A percentile compares a stretch with the other conserved stretches of the same genome.
Evolutionary conservation across 805 yeast genomes (phyloP).

Genomic region (Cyberlindnera maritima): DNA sequence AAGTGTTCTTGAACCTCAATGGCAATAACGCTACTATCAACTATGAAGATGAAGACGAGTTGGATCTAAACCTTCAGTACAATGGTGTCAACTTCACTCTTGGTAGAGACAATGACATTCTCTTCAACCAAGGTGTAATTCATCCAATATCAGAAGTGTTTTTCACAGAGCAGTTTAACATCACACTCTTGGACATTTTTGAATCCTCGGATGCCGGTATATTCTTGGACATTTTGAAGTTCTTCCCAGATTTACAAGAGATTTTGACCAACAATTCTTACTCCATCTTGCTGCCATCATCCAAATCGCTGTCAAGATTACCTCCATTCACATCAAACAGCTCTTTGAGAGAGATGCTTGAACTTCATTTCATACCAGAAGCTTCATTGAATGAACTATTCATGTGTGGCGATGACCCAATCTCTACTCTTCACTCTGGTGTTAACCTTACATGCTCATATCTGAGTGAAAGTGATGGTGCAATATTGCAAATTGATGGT

Average conservation of each 20-base stretch:
- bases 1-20: slow-evolving; percentile 31
- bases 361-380: slow-evolving; percentile 67
- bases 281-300: slow-evolving; percentile 74
- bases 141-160: slow-evolving; percentile 61
- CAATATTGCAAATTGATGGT: slow-evolving; percentile 39
- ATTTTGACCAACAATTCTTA: slow-evolving; percentile 38
- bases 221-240: slow-evolving; percentile 45
- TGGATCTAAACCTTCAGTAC: slow-evolving; percentile 22
- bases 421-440: slow-evolving; percentile 42
- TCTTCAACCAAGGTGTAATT: slow-evolving; percentile 82
- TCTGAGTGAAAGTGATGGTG: slow-evolving; percentile 32
- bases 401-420: slow-evolving; percentile 44
- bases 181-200: slow-evolving; percentile 56
- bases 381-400: slow-evolving; percentile 46
- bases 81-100: slow-evolving; percentile 23
- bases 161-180: slow-evolving; percentile 54
- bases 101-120: slow-evolving; percentile 52
- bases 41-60: slow-evolving; percentile 16
- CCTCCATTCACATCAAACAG: slow-evolving; percentile 40
- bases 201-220: slow-evolving; percentile 46
- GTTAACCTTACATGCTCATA: slow-evolving; percentile 45
- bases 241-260: slow-evolving; percentile 40
- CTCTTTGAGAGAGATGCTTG: slow-evolving; percentile 52
- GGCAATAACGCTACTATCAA: slow-evolving; percentile 21
- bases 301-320: slow-evolving; percentile 53